A percentile compares a stretch with the other conserved stretches of the same genome.
Evolutionary conservation across 2,329 filamentous ascomycete genomes (phyloP).

Genomic region (Colletotrichum higginsianum): DNA sequence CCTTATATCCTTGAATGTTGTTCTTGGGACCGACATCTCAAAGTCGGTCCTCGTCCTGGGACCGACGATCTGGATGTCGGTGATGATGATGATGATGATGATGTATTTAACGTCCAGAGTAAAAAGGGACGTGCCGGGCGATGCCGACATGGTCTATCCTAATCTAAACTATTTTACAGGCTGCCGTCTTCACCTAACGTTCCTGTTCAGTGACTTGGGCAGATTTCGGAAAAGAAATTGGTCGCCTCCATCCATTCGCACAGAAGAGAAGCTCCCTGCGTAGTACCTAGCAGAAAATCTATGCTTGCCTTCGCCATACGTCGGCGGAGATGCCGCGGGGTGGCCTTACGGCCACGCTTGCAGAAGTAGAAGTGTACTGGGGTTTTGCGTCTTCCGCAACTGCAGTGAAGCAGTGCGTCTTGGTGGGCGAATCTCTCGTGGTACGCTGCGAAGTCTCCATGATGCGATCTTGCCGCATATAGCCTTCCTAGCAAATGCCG

Average conservation of each 20-base stretch:
- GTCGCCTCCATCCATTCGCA: constrained; percentile 19
- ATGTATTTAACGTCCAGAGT: neutral
- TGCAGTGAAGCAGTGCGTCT: constrained; percentile 1
- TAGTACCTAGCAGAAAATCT: neutral
- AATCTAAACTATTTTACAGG: neutral
- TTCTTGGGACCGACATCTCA: too few species aligned
- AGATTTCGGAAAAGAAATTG: neutral
- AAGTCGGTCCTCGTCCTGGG: too few species aligned
- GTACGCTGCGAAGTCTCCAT: constrained; percentile 11
- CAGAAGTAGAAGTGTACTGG: constrained; percentile 21
- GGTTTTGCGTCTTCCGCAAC: constrained; percentile 5
- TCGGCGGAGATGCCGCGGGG: constrained; percentile 2
- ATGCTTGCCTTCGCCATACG: constrained; percentile 4
- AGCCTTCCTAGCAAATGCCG: constrained; percentile 1
- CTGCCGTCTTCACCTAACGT: neutral
- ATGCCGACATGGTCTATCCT: neutral
- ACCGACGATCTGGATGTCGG: too few species aligned
- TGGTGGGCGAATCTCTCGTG: neutral
- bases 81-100: constrained; percentile 8
- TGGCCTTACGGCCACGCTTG: constrained; percentile 5
- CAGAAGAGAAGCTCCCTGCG: constrained; percentile 13
- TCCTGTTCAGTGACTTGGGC: neutral
- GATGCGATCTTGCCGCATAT: neutral
- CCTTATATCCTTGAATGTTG: too few species aligned
- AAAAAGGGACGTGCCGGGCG: neutral